These are phyloP conservation scores for Lactifluus piperatus DNA, from an alignment of 768 basidiomycete genomes.

Conservation along the genomic window DNA sequence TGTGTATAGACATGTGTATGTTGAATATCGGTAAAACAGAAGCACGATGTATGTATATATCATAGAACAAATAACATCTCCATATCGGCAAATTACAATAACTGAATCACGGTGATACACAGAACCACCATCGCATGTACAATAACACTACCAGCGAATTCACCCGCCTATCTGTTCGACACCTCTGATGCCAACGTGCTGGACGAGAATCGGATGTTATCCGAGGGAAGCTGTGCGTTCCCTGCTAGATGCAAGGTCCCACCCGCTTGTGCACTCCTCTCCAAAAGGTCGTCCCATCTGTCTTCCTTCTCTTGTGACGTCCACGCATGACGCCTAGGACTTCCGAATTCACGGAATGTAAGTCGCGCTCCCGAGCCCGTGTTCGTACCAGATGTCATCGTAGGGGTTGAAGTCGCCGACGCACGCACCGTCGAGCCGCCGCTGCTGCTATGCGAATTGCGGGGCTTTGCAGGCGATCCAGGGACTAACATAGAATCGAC, in stretches of 20 bases:
- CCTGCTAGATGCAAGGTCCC: slow-evolving; percentile 54
- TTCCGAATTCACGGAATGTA: slow-evolving; percentile 43
- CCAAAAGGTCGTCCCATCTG: slow-evolving; percentile 61
- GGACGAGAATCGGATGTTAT: slow-evolving; percentile 33
- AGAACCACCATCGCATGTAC: neutral
- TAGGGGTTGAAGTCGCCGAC: slow-evolving; percentile 9
- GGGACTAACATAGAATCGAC: slow-evolving; percentile 3
- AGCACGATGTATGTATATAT: neutral
- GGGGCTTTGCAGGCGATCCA: slow-evolving; percentile 22
- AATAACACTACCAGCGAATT: neutral
- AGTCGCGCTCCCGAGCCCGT: slow-evolving; percentile 25
- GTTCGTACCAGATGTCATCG: neutral
- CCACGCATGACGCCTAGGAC: slow-evolving; percentile 31
- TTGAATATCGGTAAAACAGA: neutral
- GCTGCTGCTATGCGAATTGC: slow-evolving; percentile 11
- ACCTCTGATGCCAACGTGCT: slow-evolving; percentile 12
- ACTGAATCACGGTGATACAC: neutral
- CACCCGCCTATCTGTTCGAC: neutral
- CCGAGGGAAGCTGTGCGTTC: slow-evolving; percentile 36
- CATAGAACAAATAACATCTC: neutral
- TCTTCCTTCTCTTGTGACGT: slow-evolving; percentile 65
- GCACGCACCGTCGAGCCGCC: slow-evolving; percentile 14
- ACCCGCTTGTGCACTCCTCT: slow-evolving; percentile 58
- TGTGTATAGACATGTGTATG: neutral
- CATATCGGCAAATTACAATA: neutral